Base-by-base conservation (phyloP, 2,329 filamentous ascomycete species). In the Diplocarpon mali region DNA sequence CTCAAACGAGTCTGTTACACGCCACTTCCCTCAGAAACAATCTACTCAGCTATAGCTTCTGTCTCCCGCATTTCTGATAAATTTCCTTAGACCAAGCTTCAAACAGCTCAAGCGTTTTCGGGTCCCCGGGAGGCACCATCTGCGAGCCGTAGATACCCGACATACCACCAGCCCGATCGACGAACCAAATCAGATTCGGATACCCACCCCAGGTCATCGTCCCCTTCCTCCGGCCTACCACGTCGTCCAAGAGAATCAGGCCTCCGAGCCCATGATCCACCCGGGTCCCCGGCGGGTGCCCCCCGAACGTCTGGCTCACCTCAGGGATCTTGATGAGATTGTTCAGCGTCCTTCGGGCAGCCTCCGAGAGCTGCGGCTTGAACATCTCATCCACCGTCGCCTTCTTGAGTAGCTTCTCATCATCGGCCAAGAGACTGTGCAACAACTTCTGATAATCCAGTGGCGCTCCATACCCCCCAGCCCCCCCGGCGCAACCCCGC, bases 331-430 rank as follows among this genome's bases (percentile, higher is more conserved):
- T 31, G 12, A 54, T 16, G 0, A 8, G 43, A 14, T 32, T 62
- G 60, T 20, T 62, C 53, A 30, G 53, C 39, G 15, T 50, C 38
- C 55, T 35, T 30, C 52, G 50, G 11, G 50, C 34, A 35, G 53
- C 51, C 0, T 50, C 44, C 3, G 50, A 59, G 0, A 77, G 64
- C 36, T 72, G 72, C 0, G 71, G 63, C 44, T 61, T 52, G 51
- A 75, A 76, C 61, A 77, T 66, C 32, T 62, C 53, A 0, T 66
- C 61, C 0, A 69, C 62, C 0, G 65, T 71, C 3, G 58, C 57
- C 0, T 61, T 58, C 20, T 60, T 63, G 9, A 77, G 62, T 1
- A 77, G 49, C 32, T 63, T 69, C 5, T 65, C 69, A 45, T 76
- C 72, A 37, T 75, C 66, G 2, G 61, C 56, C 0, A 75, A 62